Conservation (phyloP, 202 grass and related monocot species). For the Brachypodium distachyon region DNA sequence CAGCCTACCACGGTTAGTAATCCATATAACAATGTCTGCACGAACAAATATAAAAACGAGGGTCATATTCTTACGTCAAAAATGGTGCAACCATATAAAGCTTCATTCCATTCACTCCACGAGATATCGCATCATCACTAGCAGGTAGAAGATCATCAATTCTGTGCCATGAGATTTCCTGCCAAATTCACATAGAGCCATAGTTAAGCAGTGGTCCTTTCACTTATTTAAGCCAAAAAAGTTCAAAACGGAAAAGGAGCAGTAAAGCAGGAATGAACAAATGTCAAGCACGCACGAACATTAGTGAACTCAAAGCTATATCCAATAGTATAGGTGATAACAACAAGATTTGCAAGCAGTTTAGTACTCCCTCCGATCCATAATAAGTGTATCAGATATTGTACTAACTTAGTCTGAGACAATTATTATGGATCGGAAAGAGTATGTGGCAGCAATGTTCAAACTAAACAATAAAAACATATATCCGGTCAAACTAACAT, state of each 20-base stretch:
- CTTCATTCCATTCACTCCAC: conserved; percentile 80
- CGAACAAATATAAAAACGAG: neutral
- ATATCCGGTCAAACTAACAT: neutral
- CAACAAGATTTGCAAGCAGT: neutral
- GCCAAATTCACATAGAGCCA: neutral
- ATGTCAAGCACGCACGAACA: neutral
- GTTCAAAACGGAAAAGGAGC: neutral
- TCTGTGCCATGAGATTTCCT: conserved; percentile 96
- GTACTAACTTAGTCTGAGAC: too few relatives aligned
- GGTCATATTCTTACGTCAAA: conserved; percentile 50
- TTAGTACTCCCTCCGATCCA: too few relatives aligned
- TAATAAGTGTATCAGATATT: too few relatives aligned
- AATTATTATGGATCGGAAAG: too few relatives aligned
- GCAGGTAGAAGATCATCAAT: conserved; percentile 87
- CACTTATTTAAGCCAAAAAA: neutral
- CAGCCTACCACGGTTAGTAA: neutral
- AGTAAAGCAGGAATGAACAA: neutral
- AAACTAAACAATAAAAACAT: neutral
- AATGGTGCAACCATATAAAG: conserved; percentile 99
- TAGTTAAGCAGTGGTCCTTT: conserved; percentile 2
- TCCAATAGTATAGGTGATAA: neutral
- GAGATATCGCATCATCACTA: conserved; percentile 73
- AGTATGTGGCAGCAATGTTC: neutral
- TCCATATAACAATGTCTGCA: neutral
- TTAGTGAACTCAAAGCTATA: neutral